A percentile compares a stretch with the other conserved stretches of the same genome.
Evolutionary conservation across 1,139 yeast genomes (phyloP).

Genomic region (Tardiomyces digboiensis): DNA sequence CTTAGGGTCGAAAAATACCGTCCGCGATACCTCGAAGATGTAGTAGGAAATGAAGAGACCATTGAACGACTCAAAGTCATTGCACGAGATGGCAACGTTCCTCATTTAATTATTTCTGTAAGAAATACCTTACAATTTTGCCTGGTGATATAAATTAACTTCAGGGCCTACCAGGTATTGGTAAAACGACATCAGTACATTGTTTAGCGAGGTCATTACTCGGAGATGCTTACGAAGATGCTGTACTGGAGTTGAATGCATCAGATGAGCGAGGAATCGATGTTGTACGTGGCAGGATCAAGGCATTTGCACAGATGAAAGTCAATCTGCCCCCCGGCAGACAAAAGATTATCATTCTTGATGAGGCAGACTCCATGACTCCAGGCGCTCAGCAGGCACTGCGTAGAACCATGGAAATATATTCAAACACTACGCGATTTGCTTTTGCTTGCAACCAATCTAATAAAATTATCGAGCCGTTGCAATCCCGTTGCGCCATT

Average conservation of each 20-base stretch:
- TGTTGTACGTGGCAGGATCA: conserved; percentile 85
- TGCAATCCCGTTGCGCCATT: conserved; percentile 95
- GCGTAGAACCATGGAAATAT: conserved; percentile 95
- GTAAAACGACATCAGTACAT: conserved; percentile 89
- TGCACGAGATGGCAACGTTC: conserved; percentile 92
- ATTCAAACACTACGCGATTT: conserved; percentile 88
- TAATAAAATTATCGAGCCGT: conserved; percentile 89
- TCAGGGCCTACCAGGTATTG: conserved; percentile 86
- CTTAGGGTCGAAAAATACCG: conserved; percentile 90
- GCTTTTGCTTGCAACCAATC: conserved; percentile 97
- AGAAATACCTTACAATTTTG: not conserved
- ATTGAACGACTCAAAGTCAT: conserved; percentile 75
- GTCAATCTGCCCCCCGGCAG: conserved; percentile 62
- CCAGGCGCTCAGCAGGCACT: conserved; percentile 98
- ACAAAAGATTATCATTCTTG: conserved; percentile 82
- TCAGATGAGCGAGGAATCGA: conserved; percentile 96
- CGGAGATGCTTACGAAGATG: conserved; percentile 67
- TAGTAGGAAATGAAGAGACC: conserved; percentile 92
- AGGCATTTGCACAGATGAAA: conserved; percentile 92
- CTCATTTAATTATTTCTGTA: conserved; percentile 77
- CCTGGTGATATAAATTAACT: conserved; percentile 3
- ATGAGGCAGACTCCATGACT: conserved; percentile 98
- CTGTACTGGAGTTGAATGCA: conserved; percentile 89
- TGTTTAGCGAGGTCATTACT: conserved; percentile 82
- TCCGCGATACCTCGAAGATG: conserved; percentile 67